Evolutionary conservation across 108 stramenopile genomes (phyloP), one percentile per base, ranked within the genome.

Genomic region (Cyclostephanos tholiformis): DNA sequence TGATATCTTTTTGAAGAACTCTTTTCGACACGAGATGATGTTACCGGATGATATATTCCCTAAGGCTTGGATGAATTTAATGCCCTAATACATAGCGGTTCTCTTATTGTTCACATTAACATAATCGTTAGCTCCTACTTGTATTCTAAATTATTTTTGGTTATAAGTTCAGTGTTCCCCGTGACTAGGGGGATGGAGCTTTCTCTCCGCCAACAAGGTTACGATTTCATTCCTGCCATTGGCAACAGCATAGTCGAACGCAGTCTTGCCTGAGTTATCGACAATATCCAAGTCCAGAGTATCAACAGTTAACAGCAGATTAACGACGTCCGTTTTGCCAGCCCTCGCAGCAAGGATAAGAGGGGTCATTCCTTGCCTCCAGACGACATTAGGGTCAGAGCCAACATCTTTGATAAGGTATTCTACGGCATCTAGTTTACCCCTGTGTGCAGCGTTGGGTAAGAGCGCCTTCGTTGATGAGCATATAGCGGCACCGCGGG

Each of bases 331-430:
- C 6, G 65, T 46, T 39, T 79, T 84, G 0, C 92, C 92, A 52
- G 86, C 80, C 27, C 92, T 80, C 17, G 89, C 83, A 1, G 88
- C 89, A 85, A 90, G 88, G 30, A 89, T 88, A 44, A 93, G 71
- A 17, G 84, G 67, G 1, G 92, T 93, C 89, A 93, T 87, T 25
- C 86, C 87, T 60, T 93, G 92, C 48, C 92, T 83, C 55, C 84
- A 79, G 11, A 14, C 48, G 30, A 66, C 55, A 61, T 84, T 87
- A 8, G 72, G 69, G 58, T 80, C 65, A 4, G 84, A 35, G 22
- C 77, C 65, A 20, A 87, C 49, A 38, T 63, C 63, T 17, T 79
- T 27, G 2, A 80, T 60, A 35, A 85, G 71, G 26, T 80, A 84
- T 22, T 82, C 25, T 0, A 89, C 67, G 43, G 81, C 61, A 17